These are phyloP conservation scores for Chernovozyma aurita DNA, from an alignment of 1,139 yeast species.

Conservation along the genomic window DNA sequence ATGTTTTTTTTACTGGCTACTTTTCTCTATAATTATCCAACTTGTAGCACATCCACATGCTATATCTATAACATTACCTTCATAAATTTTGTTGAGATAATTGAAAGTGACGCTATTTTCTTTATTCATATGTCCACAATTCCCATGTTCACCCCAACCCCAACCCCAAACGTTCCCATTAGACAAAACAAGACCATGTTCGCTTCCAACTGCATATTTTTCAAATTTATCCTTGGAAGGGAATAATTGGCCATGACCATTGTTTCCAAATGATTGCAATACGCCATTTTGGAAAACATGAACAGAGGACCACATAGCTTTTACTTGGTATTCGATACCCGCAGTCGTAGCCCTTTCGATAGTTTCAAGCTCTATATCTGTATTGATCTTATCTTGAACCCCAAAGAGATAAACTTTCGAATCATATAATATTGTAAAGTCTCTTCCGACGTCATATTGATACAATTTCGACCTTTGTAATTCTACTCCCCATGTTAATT, in stretches of 20 bases:
- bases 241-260: slow-evolving; percentile 67
- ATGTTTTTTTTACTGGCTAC: background rate
- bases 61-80: slow-evolving; percentile 21
- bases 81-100: slow-evolving; percentile 35
- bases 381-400: slow-evolving; percentile 6
- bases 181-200: slow-evolving; percentile 60
- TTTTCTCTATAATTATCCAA: slow-evolving; percentile 22
- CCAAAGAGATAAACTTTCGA: slow-evolving; percentile 14
- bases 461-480: slow-evolving; percentile 2
- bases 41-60: slow-evolving; percentile 41
- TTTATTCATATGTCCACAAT: slow-evolving; percentile 56
- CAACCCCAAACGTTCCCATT: slow-evolving; percentile 53
- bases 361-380: background rate
- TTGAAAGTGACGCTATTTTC: slow-evolving; percentile 32
- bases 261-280: slow-evolving; percentile 58
- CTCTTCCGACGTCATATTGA: slow-evolving; percentile 38
- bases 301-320: slow-evolving; percentile 78
- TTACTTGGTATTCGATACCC: background rate
- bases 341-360: background rate
- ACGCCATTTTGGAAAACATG: slow-evolving; percentile 33
- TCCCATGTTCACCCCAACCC: slow-evolving; percentile 99
- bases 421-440: slow-evolving; percentile 28
- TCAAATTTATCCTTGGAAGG: slow-evolving; percentile 14
- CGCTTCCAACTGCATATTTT: slow-evolving; percentile 64
- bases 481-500: slow-evolving; percentile 13